Base-by-base conservation (phyloP, 225 moss, liverwort and hornwort genomes). In the Thuidium tamariscinum region DNA sequence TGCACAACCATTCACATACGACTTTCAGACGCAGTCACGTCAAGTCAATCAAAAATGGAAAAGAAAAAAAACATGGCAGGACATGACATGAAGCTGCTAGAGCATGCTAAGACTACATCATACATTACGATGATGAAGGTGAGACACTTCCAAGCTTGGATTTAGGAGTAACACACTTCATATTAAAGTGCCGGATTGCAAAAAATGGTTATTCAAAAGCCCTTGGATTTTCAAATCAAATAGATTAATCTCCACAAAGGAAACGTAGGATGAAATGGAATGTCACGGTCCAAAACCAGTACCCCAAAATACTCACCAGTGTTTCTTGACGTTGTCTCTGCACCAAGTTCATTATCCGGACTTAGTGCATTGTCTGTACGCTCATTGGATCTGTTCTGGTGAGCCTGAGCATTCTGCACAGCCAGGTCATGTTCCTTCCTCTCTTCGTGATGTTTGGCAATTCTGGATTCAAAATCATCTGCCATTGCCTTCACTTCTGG, bases 351-450 rank as follows among this genome's bases (percentile, higher is more conserved):
- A 84, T 81, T 89, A 80, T 86, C 82, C 86, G 44, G 87, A 78
- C 73, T 62, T 60, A 62, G 84, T 67, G 88, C 84, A 84, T 59
- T 70, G 56, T 86, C 89, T n/a, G 80, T 42, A n/a, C 65, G 88
- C 46, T 89, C 92, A 86, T 86, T 80, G 57, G 86, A 86, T 68
- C 90, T 91, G 80, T 86, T 90, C 82, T 91, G 95, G 84, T 98
- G 95, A 86, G 94, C 92, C 84, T 93, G 92, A 74, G 97, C 99
- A 86, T 95, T 96, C 81, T 90, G 90, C 86, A 89, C 85, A 65
- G 96, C 96, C 42, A 92, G 70, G 79, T 96, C 92, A 88, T 95
- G 95, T 82, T 99, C 99, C 87, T 89, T 96, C 79, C 91, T 97
- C 85, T 95, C 96, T 57, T 93, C 92, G 84, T 97, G 99, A 80